These are phyloP conservation scores for Fusarium mundagurra DNA, from an alignment of 2,329 filamentous ascomycete species.

Conservation along the genomic window DNA sequence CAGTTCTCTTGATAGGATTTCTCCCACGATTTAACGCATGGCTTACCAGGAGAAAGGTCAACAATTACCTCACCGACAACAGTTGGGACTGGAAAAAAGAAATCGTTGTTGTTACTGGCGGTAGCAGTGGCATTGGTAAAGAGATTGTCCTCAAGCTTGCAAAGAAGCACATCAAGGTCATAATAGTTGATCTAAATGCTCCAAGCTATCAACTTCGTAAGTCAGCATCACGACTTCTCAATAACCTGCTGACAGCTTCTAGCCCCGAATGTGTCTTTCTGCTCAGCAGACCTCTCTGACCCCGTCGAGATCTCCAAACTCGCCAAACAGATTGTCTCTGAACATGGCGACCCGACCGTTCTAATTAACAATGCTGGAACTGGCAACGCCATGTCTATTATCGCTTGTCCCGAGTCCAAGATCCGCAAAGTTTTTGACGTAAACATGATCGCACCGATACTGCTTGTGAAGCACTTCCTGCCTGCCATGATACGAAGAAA, in stretches of 20 bases:
- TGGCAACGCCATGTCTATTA: background rate
- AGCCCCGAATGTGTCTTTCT: background rate
- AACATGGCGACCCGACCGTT: background rate
- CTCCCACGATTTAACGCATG: background rate
- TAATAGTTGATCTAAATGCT: background rate
- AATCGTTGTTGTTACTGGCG: background rate
- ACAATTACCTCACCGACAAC: background rate
- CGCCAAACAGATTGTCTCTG: background rate
- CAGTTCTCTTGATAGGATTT: background rate
- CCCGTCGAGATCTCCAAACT: background rate
- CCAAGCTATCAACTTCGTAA: background rate
- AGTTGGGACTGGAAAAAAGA: background rate
- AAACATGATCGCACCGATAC: background rate
- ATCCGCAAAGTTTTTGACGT: background rate
- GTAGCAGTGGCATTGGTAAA: background rate
- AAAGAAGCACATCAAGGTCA: background rate
- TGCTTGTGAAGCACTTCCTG: background rate
- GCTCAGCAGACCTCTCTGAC: background rate
- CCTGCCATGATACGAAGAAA: background rate
- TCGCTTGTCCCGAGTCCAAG: background rate
- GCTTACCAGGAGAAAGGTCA: background rate
- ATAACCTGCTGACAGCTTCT: background rate
- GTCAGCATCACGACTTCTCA: background rate
- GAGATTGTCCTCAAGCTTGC: background rate
- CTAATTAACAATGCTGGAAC: background rate